Base-by-base conservation (phyloP, 495 filamentous ascomycete species). In the Lepraria neglecta region DNA sequence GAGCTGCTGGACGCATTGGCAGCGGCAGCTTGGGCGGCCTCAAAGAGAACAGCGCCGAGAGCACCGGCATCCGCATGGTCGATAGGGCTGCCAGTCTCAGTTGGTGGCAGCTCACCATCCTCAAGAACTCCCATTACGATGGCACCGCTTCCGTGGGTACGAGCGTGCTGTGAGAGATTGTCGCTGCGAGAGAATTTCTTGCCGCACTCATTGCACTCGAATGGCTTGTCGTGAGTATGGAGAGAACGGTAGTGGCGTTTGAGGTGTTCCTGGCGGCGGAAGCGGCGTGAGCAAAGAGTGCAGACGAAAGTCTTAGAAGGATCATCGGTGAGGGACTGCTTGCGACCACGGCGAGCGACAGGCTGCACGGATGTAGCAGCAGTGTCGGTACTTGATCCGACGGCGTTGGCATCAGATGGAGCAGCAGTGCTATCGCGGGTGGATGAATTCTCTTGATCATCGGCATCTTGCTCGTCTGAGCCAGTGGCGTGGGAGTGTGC, bases 181-280 rank as follows among this genome's bases (percentile, higher is more conserved):
- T 99, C 95, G 67, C 88, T 92, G 60, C 95, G 88, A 1, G 94
- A 97, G 78, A 97, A 99, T 78, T 96, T 96, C 85, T 99, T 99
- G 62, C 94, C 92, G 67, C 95, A 99, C 76, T 97, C 92, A 62
- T 83, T 77, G 76, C 95, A 99, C 74, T 96, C 90, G 72, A 97
- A 97, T 7, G 95, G 95, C 84, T 99, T 99, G 62, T 97, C 94
- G 67, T 95, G 85, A 2, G 95, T 99, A 78, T 97, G 95, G 47
- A 99, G 89, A 44, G 95, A 97, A 50, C 95, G 85, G 80, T 96
- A 96, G 78, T 99, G 95, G 62, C 95, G 90, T 85, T 97, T 97
- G 61, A 99, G 86, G 69, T 99, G 95, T 72, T 99, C 95, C 73
- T 97, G 95, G 62, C 95, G 90, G 63, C 95, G 90, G 86, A 99